phyloP scores from a whole-genome alignment of 495 filamentous ascomycete genomes.

The Corynascus novoguineensis region DNA sequence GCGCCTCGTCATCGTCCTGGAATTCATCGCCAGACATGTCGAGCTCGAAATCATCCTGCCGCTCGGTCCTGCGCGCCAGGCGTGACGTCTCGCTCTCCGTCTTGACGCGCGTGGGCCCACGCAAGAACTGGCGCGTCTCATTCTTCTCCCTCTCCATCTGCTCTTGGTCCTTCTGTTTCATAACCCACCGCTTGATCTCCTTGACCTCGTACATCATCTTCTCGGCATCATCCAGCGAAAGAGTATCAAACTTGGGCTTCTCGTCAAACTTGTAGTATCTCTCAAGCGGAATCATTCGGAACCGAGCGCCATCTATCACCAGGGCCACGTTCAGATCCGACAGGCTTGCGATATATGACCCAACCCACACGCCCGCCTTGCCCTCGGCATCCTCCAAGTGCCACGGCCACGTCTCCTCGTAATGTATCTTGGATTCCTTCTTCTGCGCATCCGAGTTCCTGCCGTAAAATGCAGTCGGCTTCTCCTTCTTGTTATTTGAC shows the following conservation, averaged over 20 bases:
- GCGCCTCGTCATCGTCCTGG: slow-evolving; percentile 78
- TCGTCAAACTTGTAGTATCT: slow-evolving; percentile 91
- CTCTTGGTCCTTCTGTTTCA: slow-evolving; percentile 56
- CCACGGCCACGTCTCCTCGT: slow-evolving; percentile 94
- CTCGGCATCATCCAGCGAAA: slow-evolving; percentile 82
- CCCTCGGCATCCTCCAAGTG: slow-evolving; percentile 94
- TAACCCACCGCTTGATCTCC: slow-evolving; percentile 60
- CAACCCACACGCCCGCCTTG: slow-evolving; percentile 80
- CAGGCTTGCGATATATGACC: slow-evolving; percentile 77
- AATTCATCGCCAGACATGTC: slow-evolving; percentile 51
- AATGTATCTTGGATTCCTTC: slow-evolving; percentile 71
- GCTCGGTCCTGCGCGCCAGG: slow-evolving; percentile 45
- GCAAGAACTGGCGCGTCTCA: slow-evolving; percentile 42
- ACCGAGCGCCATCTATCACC: slow-evolving; percentile 57
- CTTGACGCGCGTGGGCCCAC: slow-evolving; percentile 45
- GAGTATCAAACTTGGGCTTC: slow-evolving; percentile 73
- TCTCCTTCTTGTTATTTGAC: slow-evolving; percentile 67
- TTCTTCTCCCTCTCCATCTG: slow-evolving; percentile 47
- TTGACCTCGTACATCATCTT: slow-evolving; percentile 56
- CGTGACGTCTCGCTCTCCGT: slow-evolving; percentile 49
- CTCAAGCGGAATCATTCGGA: slow-evolving; percentile 84
- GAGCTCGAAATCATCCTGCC: slow-evolving; percentile 52
- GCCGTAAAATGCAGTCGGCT: slow-evolving; percentile 57
- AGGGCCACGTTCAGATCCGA: slow-evolving; percentile 73
- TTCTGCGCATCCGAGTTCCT: slow-evolving; percentile 63